Base-by-base conservation (phyloP, 345 rosid species). In the Firmiana major region DNA sequence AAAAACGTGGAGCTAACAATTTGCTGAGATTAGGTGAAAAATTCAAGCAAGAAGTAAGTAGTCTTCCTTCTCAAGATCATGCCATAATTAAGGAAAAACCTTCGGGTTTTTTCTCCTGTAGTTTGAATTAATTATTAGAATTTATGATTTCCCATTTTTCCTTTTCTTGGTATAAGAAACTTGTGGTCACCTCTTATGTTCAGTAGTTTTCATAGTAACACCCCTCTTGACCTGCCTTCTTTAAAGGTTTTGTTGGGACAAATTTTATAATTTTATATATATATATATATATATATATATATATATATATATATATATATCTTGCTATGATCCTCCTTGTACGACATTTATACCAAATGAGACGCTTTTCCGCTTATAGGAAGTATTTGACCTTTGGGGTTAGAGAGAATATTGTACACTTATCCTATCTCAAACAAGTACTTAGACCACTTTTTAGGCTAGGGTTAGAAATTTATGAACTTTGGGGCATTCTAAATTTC, bases 1-100 rank as follows among this genome's bases (percentile, higher is more conserved):
- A 31, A 63, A 58, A 80, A 68, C 76, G 46, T 59, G 68, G 81
- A 77, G 81, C 85, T 76, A 82, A 86, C 83, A 84, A 73, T 79
- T 69, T 70, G 80, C 81, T 53, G 28, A 80, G 79, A 63, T 81
- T 76, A 60, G 81, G 77, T 78, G 82, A 58, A 80, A 73, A 49
- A 28, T 67, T 34, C 74, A 75, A 78, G 77, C 77, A 79, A 82
- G 71, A 78, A 83, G 75, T 53, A 72, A 55, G 21, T 63, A 54
- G 57, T 38, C 70, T 62, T 65, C 73, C 26, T 15, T 66, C 71
- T 81, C 38, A 71, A 77, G 78, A 68, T 84, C 79, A 76, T 65
- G 26, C 42, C 58, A 83, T 75, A 57, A 82, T 67, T 63, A 75
- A 57, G 45, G 77, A 63, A 19, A 64, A 66, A 7, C 12, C 1